Base-by-base conservation (phyloP, 495 filamentous ascomycete genomes). In the Neohortaea acidophila region DNA sequence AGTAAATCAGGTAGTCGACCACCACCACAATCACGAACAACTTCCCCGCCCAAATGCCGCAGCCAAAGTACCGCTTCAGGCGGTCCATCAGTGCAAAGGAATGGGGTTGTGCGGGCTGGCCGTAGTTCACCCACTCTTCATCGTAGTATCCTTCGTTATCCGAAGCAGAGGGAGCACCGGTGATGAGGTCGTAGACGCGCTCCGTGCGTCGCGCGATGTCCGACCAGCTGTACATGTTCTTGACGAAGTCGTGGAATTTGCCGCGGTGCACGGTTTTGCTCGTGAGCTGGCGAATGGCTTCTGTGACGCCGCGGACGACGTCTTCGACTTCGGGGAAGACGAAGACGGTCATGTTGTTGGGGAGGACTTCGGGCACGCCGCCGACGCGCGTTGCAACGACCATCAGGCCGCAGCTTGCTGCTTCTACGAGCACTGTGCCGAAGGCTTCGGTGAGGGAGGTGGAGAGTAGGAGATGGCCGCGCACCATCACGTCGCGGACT, bases 41-140 rank as follows among this genome's bases (percentile, higher is more conserved):
- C 59, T 97, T 97, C 6, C 89, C 89, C 8, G 89, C 89, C 89
- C 89, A 97, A 26, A 96, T 84, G n/a, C 89, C 89, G 52, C 89
- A 97, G n/a, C 89, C 89, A 52, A 96, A 97, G 52, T 97, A 96
- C 19, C 86, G 62, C 58, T 97, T 97, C 17, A 97, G 57, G 14
- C 89, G 70, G 53, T 97, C 89, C 49, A 97, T 93, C 19, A 97
- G 69, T 1, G 84, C 82, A 58, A 89, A 91, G 55, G 79, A 85
- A 48, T 80, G 77, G 14, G 74, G 71, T 18, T 75, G 73, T 0
- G 79, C 76, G 26, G 81, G 64, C 29, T 84, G 84, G 34, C 79
- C 70, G 48, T 79, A 77, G 10, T 71, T 75, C 40, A 72, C 75
- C 67, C 75, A 70, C 13, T 53, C 62, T 5, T 52, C 55, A 46